Evolutionary conservation across 371 early-diverging fungal species (phyloP), one percentile per base, ranked within the genome.

Genomic region (Amoeboaphelidium protococcarum): DNA sequence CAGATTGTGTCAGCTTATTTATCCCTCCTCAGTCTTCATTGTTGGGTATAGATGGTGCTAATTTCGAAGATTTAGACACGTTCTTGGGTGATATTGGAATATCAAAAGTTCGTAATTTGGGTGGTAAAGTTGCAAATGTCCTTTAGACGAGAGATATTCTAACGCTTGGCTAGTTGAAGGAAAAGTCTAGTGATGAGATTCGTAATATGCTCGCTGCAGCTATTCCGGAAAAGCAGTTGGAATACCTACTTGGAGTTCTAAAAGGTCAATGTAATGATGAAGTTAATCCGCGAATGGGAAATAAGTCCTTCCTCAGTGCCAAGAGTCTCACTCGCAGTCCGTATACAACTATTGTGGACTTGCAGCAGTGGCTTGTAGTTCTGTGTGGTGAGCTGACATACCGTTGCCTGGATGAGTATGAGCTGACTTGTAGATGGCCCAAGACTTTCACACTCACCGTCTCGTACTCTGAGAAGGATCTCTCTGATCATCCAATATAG

Each of bases 21-120:
- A 68, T 75, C 49, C 66, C 57, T 27, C 58, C 54, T 22, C 63
- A 69, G 25, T 63, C 67, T 3, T 47, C 62, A 0, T n/a, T n/a
- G n/a, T n/a, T n/a, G n/a, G n/a, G n/a, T n/a, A n/a, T n/a, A n/a
- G n/a, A n/a, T n/a, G n/a, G n/a, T n/a, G n/a, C n/a, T n/a, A n/a
- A n/a, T n/a, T n/a, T n/a, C n/a, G 52, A 57, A 1, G 76, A 80
- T 52, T 68, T 90, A 62, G 45, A 60, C 19, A 54, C 61, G 2
- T 54, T 78, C 1, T 76, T 80, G 1, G 65, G 86, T 42, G 54
- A 59, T 25, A 79, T 77, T 50, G 82, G 87, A 31, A 68, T 79
- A 16, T 71, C 68, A 42, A 52, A 89, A 21, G 91, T 89, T n/a
- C 89, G 91, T 25, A 87, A 86, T 51, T 64, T 86, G 12, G 91